Percentiles rank a stretch among this genome's conserved stretches.
These are phyloP conservation scores for Salinomyces thailandicus DNA, from an alignment of 2,329 filamentous ascomycete species.

Conservation along the genomic window DNA sequence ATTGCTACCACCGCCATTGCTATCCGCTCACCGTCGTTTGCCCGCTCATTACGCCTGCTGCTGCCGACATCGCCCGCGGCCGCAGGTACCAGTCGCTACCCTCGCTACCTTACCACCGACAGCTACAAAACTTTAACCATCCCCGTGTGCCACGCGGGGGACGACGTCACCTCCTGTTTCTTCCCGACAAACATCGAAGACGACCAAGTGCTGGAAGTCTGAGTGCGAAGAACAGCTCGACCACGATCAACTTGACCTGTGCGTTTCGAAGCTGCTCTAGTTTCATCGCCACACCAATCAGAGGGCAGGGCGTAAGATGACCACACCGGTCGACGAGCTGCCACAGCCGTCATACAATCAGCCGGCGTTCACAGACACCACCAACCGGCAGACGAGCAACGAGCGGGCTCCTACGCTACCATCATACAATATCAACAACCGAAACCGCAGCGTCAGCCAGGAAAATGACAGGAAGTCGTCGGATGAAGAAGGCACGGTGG, in stretches of 20 bases:
- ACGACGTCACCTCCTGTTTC: neutral
- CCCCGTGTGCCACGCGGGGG: neutral
- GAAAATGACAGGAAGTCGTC: constrained; percentile 19
- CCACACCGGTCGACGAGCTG: constrained; percentile 25
- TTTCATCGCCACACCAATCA: neutral
- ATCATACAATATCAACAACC: constrained; percentile 25
- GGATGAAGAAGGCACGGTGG: constrained; percentile 27
- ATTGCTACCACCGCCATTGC: no score
- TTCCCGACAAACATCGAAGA: no score
- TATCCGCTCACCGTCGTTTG: no score
- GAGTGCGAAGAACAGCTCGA: neutral
- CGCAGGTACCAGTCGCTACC: no score
- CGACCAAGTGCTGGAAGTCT: constrained; percentile 10
- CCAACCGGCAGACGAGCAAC: constrained; percentile 7
- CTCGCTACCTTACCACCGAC: no score
- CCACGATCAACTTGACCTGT: neutral
- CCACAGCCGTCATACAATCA: constrained; percentile 25
- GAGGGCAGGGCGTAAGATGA: constrained; percentile 15
- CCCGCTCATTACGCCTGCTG: no score
- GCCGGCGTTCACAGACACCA: constrained; percentile 12
- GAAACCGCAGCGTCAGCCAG: constrained; percentile 8
- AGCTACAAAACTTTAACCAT: no score
- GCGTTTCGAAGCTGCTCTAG: neutral
- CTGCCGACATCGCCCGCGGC: no score
- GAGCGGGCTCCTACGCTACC: constrained; percentile 15